Evolutionary conservation across 768 basidiomycete genomes (phyloP), one percentile per base, ranked within the genome.

Genomic region (Boletus rufocinnamomeus): DNA sequence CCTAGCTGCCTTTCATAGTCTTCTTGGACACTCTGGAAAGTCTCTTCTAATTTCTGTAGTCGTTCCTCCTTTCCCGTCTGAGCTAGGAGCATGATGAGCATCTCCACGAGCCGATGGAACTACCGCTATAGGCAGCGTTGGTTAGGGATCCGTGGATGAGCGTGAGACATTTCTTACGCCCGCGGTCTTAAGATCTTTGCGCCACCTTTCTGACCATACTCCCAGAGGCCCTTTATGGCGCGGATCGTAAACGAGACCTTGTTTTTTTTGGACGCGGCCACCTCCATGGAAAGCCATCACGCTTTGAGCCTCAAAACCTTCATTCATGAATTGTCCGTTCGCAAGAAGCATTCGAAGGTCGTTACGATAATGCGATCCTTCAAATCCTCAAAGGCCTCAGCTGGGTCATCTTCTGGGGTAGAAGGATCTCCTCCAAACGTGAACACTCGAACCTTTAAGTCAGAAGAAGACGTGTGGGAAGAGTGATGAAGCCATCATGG

Each of bases 371-470:
- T n/a, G n/a, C n/a, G n/a, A 75, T 98, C 97, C 35, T 96, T 80
- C 44, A 98, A 81, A 72, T 98, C 97, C 72, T 98, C 96, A 68
- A 99, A 98, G 13, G 93, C 91, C 75, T 99, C 97, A 0, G 94
- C 94, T 2, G 97, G 97, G 71, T 99, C 97, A n/a, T n/a, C n/a
- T n/a, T n/a, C n/a, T n/a, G n/a, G n/a, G n/a, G n/a, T n/a, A n/a
- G n/a, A n/a, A n/a, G n/a, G n/a, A n/a, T n/a, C n/a, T n/a, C n/a
- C n/a, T n/a, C n/a, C n/a, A n/a, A n/a, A n/a, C n/a, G n/a, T n/a
- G n/a, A n/a, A n/a, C n/a, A n/a, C n/a, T n/a, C n/a, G n/a, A n/a
- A n/a, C n/a, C n/a, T n/a, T n/a, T n/a, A n/a, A n/a, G n/a, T n/a
- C n/a, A n/a, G n/a, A n/a, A n/a, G n/a, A n/a, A n/a, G n/a, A n/a